phyloP scores from a whole-genome alignment of 75 land plant species.

The Selaginella moellendorffii region DNA sequence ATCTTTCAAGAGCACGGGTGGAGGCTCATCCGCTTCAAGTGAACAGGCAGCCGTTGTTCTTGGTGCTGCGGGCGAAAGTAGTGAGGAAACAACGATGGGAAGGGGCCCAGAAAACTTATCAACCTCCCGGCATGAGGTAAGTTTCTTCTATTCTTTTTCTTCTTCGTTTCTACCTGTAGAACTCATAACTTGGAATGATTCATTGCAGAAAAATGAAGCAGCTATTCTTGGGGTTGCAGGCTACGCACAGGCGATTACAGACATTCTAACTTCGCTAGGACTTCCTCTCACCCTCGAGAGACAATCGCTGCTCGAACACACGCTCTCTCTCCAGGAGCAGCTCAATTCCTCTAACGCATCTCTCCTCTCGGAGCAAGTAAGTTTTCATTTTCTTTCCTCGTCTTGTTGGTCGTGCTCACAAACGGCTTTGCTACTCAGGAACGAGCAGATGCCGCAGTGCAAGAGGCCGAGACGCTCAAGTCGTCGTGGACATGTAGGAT shows the following conservation, averaged over 20 bases:
- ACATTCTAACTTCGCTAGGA: constrained; percentile 83
- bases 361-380: constrained; percentile 72
- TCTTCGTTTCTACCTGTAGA: not conserved
- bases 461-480: constrained; percentile 74
- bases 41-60: no score
- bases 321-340: constrained; percentile 58
- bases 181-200: constrained; percentile 7
- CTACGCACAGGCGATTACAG: constrained; percentile 77
- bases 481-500: constrained; percentile 74
- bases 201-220: not conserved
- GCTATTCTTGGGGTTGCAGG: constrained; percentile 47
- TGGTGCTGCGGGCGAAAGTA: no score
- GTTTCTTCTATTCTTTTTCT: no score
- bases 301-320: constrained; percentile 43
- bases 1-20: constrained; percentile 48
- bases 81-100: no score
- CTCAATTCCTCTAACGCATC: constrained; percentile 47
- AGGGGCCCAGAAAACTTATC: no score
- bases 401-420: no score
- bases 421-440: constrained; percentile 38
- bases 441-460: constrained; percentile 48
- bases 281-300: constrained; percentile 56
- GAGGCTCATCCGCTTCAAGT: no score
- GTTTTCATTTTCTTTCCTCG: constrained; percentile 8
- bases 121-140: no score